These are phyloP conservation scores for Teunomyces cretensis DNA, from an alignment of 805 yeast species.

Conservation along the genomic window DNA sequence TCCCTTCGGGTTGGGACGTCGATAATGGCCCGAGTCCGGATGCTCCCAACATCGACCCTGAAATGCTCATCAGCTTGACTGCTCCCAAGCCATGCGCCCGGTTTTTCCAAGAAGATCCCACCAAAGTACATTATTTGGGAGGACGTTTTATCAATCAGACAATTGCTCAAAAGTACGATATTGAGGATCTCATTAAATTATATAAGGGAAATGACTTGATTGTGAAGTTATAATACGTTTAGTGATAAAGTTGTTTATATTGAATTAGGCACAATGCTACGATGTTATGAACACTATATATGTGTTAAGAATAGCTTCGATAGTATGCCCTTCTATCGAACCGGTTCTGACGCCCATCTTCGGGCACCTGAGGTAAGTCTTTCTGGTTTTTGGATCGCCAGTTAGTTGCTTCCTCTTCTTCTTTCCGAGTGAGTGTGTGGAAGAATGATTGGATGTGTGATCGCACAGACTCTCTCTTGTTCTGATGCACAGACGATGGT, in stretches of 20 bases:
- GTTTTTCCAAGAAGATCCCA: slow-evolving; percentile 26
- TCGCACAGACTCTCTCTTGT: not conserved
- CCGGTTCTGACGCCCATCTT: slow-evolving; percentile 1
- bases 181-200: slow-evolving; percentile 43
- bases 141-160: slow-evolving; percentile 76
- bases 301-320: not conserved
- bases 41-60: slow-evolving; percentile 52
- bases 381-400: not conserved
- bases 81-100: slow-evolving; percentile 91
- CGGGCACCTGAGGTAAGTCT: not conserved
- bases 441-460: not conserved
- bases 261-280: no score
- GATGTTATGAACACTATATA: no score
- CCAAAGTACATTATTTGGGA: slow-evolving; percentile 71
- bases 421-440: slow-evolving; percentile 1
- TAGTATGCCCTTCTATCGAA: not conserved
- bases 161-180: slow-evolving; percentile 72
- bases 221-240: slow-evolving; percentile 27
- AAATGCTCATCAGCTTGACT: slow-evolving; percentile 75
- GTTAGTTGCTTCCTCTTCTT: not conserved
- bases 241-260: no score
- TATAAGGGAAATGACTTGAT: slow-evolving; percentile 37
- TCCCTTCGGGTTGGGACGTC: slow-evolving; percentile 98
- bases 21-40: slow-evolving; percentile 67
- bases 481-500: not conserved